These are phyloP conservation scores for Mucor irregularis DNA, from an alignment of 371 early-diverging fungal species.

Conservation along the genomic window DNA sequence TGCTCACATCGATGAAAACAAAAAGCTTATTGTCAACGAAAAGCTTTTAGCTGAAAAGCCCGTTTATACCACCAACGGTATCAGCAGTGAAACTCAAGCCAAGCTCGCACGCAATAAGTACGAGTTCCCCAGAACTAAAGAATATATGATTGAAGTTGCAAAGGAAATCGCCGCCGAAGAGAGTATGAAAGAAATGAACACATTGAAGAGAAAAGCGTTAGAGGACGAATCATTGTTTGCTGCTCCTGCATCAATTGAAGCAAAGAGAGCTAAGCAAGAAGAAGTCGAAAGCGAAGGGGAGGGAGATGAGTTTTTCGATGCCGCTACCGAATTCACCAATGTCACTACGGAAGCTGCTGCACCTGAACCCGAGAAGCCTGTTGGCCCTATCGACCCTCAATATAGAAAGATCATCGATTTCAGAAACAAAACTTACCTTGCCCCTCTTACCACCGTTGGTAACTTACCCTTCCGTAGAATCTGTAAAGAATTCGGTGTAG, in stretches of 20 bases:
- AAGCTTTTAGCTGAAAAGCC: constrained; percentile 42
- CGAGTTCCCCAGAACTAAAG: constrained; percentile 47
- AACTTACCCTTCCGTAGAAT: constrained; percentile 95
- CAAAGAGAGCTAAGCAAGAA: constrained; percentile 11
- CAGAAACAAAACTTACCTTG: constrained; percentile 89
- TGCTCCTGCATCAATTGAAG: constrained; percentile 4
- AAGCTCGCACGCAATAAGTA: constrained; percentile 48
- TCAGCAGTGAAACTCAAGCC: constrained; percentile 47
- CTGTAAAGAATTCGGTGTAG: constrained; percentile 92
- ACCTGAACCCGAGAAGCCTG: constrained; percentile 22
- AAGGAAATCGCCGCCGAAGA: constrained; percentile 37
- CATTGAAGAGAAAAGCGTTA: constrained; percentile 27
- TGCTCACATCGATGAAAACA: constrained; percentile 66
- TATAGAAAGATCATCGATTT: constrained; percentile 73
- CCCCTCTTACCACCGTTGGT: constrained; percentile 88
- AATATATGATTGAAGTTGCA: constrained; percentile 39
- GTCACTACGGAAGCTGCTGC: constrained; percentile 10
- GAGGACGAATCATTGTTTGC: background rate
- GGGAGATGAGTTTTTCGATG: constrained; percentile 26
- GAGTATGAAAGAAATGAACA: constrained; percentile 24
- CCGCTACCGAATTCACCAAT: constrained; percentile 21
- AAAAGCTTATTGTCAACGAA: constrained; percentile 52
- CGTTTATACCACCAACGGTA: constrained; percentile 41
- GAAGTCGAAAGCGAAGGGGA: constrained; percentile 14
- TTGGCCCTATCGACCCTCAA: constrained; percentile 46